Percentiles rank a stretch among this genome's conserved stretches.
phyloP scores from a whole-genome alignment of 2,329 filamentous ascomycete genomes.

The Clonostachys rhizophaga region DNA sequence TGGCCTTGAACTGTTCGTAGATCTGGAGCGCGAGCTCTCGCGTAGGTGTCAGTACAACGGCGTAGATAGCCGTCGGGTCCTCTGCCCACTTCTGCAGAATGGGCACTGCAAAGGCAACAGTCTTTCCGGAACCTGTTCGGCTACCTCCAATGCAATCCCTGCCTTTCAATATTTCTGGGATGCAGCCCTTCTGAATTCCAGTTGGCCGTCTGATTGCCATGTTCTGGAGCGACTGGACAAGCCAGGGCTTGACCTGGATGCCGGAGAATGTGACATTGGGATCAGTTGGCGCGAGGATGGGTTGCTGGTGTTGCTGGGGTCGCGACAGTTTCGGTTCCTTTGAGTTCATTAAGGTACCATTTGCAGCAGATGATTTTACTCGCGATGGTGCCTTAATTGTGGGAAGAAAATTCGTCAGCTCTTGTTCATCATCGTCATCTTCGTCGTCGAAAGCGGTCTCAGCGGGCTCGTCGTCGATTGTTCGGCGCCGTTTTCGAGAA shows the following conservation, averaged over 20 bases:
- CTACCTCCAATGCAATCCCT: conserved; percentile 94
- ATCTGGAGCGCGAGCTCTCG: conserved; percentile 93
- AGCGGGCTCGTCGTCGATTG: conserved; percentile 15
- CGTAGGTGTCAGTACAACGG: conserved; percentile 82
- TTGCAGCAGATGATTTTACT: conserved; percentile 30
- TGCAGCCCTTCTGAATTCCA: conserved; percentile 87
- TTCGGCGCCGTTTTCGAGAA: conserved; percentile 40
- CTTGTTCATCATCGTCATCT: conserved; percentile 20
- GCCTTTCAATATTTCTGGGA: conserved; percentile 87
- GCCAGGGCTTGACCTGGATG: conserved; percentile 77
- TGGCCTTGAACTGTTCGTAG: conserved; percentile 91
- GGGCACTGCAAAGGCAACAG: conserved; percentile 89
- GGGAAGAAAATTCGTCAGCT: conserved; percentile 25
- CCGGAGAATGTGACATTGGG: conserved; percentile 64
- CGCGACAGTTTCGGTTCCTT: conserved; percentile 5
- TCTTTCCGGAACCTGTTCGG: conserved; percentile 94
- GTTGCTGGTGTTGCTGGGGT: conserved; percentile 13
- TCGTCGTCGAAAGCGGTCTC: conserved; percentile 20
- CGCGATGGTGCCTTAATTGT: conserved; percentile 48
- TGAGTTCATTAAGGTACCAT: conserved; percentile 3
- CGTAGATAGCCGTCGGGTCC: conserved; percentile 89
- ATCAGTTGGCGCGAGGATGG: conserved; percentile 47
- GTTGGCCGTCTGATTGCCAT: conserved; percentile 86
- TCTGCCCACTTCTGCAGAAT: conserved; percentile 92
- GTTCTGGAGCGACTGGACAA: conserved; percentile 71